Percentiles rank a stretch among this genome's conserved stretches.
phyloP scores from a whole-genome alignment of 352 stramenopile genomes.

The Pythium coloratum region DNA sequence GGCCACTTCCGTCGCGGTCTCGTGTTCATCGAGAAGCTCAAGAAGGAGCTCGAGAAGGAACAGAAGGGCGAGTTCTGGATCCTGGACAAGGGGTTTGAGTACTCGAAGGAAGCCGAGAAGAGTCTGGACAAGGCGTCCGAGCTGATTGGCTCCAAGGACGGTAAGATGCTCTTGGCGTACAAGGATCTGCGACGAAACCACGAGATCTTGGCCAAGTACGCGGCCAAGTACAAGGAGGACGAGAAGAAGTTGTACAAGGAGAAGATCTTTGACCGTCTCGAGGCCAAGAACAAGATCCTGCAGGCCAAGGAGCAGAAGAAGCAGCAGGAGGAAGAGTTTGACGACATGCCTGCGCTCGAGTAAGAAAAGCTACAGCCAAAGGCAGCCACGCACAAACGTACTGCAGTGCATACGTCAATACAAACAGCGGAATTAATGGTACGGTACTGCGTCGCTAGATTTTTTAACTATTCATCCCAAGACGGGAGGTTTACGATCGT shows the following conservation, averaged over 20 bases:
- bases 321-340: constrained; percentile 68
- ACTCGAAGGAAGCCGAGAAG: constrained; percentile 61
- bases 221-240: constrained; percentile 77
- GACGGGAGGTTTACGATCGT: not conserved
- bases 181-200: constrained; percentile 72
- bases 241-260: constrained; percentile 90
- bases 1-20: constrained; percentile 79
- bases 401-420: not conserved
- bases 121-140: constrained; percentile 62
- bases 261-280: constrained; percentile 85
- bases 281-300: constrained; percentile 79
- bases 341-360: constrained; percentile 83
- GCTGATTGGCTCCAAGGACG: constrained; percentile 45
- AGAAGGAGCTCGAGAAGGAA: constrained; percentile 78
- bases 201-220: constrained; percentile 55
- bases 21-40: constrained; percentile 83
- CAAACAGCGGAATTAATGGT: not conserved
- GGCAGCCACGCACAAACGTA: too few relatives aligned
- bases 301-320: constrained; percentile 70
- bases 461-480: constrained; percentile 22
- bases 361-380: constrained; percentile 25
- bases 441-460: not conserved
- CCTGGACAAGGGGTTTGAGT: constrained; percentile 84
- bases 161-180: constrained; percentile 52
- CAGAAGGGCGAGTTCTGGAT: constrained; percentile 85